Percentiles rank a stretch among this genome's conserved stretches.
Evolutionary conservation across 805 yeast species (phyloP).

Genomic region (Blastobotrys attinorum): DNA sequence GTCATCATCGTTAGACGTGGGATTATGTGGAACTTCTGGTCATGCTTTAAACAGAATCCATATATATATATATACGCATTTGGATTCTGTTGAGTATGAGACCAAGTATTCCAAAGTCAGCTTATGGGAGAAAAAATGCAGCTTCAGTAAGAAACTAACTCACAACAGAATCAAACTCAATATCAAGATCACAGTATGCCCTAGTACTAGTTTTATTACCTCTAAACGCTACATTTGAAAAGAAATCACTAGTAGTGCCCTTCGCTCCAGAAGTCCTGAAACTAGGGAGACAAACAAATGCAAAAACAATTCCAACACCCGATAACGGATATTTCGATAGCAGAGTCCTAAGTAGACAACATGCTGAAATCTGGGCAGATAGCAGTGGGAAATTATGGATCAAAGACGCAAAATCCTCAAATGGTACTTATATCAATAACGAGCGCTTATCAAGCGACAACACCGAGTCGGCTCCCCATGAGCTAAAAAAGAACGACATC

Average conservation of each 20-base stretch:
- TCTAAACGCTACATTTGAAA: slow-evolving; percentile 72
- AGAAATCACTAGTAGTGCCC: slow-evolving; percentile 74
- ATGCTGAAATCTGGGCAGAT: slow-evolving; percentile 83
- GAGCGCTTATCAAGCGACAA: slow-evolving; percentile 54
- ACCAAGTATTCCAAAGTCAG: too few species aligned
- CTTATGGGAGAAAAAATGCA: too few species aligned
- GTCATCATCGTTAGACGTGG: too few species aligned
- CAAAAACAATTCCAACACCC: slow-evolving; percentile 45
- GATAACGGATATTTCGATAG: slow-evolving; percentile 94
- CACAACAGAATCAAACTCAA: slow-evolving; percentile 3
- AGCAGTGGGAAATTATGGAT: slow-evolving; percentile 60
- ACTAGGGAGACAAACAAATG: slow-evolving; percentile 74
- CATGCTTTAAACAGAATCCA: too few species aligned
- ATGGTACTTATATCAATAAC: slow-evolving; percentile 89
- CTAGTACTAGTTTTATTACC: slow-evolving; percentile 61
- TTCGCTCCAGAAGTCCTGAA: slow-evolving; percentile 73
- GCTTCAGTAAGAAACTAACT: slow-evolving; percentile 5
- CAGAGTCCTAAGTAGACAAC: slow-evolving; percentile 84
- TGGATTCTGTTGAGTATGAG: too few species aligned
- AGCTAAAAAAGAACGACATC: slow-evolving; percentile 70
- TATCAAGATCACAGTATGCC: slow-evolving; percentile 29
- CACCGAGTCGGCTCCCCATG: slow-evolving; percentile 44
- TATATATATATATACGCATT: too few species aligned
- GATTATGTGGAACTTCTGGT: too few species aligned
- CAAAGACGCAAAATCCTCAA: slow-evolving; percentile 81